phyloP scores from a whole-genome alignment of 495 filamentous ascomycete genomes.

The Penicillium lividum region DNA sequence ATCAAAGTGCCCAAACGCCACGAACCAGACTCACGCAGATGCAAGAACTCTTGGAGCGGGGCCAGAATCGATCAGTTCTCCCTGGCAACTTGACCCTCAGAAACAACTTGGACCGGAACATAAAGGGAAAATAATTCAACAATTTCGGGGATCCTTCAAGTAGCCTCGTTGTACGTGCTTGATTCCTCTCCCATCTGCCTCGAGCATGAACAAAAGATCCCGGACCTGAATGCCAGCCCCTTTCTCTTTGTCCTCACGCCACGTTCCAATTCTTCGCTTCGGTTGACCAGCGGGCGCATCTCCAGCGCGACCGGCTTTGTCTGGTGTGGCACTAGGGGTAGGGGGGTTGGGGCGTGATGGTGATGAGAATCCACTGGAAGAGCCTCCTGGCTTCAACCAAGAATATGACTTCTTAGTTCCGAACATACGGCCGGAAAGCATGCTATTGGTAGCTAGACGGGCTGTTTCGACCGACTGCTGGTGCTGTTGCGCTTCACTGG shows the following conservation, averaged over 20 bases:
- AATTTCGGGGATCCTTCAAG: constrained; percentile 34
- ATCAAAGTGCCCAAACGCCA: constrained; percentile 19
- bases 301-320: constrained; percentile 34
- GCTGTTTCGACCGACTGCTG: constrained; percentile 52
- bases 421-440: constrained; percentile 47
- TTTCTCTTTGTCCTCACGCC: constrained; percentile 51
- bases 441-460: constrained; percentile 46
- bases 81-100: background rate
- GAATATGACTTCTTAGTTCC: constrained; percentile 49
- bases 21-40: constrained; percentile 24
- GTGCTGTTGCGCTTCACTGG: constrained; percentile 53
- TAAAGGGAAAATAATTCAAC: constrained; percentile 3
- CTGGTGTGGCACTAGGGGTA: constrained; percentile 34
- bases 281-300: constrained; percentile 28
- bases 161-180: constrained; percentile 50
- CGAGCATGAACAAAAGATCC: constrained; percentile 53
- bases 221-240: constrained; percentile 50
- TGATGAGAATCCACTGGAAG: constrained; percentile 42
- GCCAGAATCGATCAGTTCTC: background rate
- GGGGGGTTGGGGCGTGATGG: constrained; percentile 39
- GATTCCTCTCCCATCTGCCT: constrained; percentile 47
- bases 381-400: constrained; percentile 44
- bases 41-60: constrained; percentile 17
- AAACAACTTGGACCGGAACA: constrained; percentile 16
- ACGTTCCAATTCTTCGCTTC: constrained; percentile 44